These are phyloP conservation scores for Pichia sp. DNA, from an alignment of 1,139 yeast genomes.

Conservation along the genomic window DNA sequence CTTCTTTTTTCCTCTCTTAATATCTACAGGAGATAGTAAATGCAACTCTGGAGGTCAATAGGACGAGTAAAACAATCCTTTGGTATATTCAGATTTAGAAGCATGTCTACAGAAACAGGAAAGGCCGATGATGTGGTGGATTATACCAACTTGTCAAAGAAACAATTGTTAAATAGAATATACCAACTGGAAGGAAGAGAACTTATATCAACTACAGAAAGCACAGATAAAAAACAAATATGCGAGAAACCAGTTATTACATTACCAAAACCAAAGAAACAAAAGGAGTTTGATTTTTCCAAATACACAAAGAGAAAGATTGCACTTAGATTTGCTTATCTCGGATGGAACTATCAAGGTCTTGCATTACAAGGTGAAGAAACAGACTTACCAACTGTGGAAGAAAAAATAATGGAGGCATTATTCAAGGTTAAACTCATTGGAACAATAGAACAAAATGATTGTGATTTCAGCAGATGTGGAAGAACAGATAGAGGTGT, in stretches of 20 bases:
- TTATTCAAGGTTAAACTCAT: slow-evolving; percentile 66
- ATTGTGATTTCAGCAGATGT: slow-evolving; percentile 80
- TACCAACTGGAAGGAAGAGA: slow-evolving; percentile 42
- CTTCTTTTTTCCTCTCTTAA: not conserved
- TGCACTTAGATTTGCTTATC: slow-evolving; percentile 80
- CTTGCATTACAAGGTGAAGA: slow-evolving; percentile 75
- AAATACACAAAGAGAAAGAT: slow-evolving; percentile 66
- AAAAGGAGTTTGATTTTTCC: slow-evolving; percentile 64
- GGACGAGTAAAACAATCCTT: not conserved
- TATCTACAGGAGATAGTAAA: not conserved
- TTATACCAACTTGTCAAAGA: slow-evolving; percentile 37
- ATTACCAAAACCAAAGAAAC: slow-evolving; percentile 24
- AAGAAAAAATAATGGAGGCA: slow-evolving; percentile 71
- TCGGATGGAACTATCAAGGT: slow-evolving; percentile 95
- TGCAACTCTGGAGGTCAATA: slow-evolving; percentile 1
- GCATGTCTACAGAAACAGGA: not conserved
- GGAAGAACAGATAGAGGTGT: slow-evolving; percentile 98
- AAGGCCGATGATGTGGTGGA: not conserved
- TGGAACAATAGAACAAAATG: slow-evolving; percentile 54
- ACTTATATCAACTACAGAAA: not conserved
- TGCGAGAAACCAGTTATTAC: not conserved
- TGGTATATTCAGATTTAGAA: not conserved
- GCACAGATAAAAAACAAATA: too few species aligned
- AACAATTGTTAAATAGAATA: slow-evolving; percentile 37
- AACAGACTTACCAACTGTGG: slow-evolving; percentile 86